Conservation (phyloP, 768 basidiomycete genomes). For the Pisolithus orientalis region DNA sequence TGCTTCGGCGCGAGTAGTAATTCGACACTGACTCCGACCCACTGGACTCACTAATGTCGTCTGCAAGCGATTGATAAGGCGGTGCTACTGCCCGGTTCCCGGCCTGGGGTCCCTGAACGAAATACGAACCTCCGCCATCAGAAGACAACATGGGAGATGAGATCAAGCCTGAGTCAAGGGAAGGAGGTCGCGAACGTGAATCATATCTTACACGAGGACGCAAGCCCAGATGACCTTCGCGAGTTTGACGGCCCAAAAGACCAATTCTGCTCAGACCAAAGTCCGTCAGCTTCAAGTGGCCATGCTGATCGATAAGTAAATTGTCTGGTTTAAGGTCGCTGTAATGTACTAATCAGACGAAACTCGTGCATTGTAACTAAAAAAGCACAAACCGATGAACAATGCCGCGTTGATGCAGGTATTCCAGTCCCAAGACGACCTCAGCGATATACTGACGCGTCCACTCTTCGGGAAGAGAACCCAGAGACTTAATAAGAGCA, state of each 20-base stretch:
- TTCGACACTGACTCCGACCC: slow-evolving; percentile 69
- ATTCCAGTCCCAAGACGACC: slow-evolving; percentile 90
- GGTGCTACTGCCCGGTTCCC: slow-evolving; percentile 55
- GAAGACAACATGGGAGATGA: slow-evolving; percentile 67
- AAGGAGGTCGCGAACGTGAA: slow-evolving; percentile 76
- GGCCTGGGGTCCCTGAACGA: slow-evolving; percentile 59
- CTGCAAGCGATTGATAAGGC: slow-evolving; percentile 64
- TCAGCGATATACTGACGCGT: slow-evolving; percentile 94
- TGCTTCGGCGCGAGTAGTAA: slow-evolving; percentile 46
- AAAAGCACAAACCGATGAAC: slow-evolving; percentile 80
- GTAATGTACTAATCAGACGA: slow-evolving; percentile 6
- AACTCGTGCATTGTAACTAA: neutral
- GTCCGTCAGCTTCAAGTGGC: slow-evolving; percentile 96
- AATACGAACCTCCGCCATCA: slow-evolving; percentile 73
- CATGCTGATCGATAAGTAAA: slow-evolving; percentile 91
- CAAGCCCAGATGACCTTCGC: slow-evolving; percentile 44
- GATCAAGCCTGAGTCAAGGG: slow-evolving; percentile 73
- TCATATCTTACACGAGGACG: slow-evolving; percentile 51
- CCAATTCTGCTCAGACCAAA: slow-evolving; percentile 96
- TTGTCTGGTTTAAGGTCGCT: slow-evolving; percentile 99
- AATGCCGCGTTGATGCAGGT: slow-evolving; percentile 91
- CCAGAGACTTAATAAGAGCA: slow-evolving; percentile 93
- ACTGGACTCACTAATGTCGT: slow-evolving; percentile 81
- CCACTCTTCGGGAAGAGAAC: slow-evolving; percentile 93
- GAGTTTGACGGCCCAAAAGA: slow-evolving; percentile 94